Conservation (phyloP, 805 yeast genomes). For the Huiozyma naganishii region DNA sequence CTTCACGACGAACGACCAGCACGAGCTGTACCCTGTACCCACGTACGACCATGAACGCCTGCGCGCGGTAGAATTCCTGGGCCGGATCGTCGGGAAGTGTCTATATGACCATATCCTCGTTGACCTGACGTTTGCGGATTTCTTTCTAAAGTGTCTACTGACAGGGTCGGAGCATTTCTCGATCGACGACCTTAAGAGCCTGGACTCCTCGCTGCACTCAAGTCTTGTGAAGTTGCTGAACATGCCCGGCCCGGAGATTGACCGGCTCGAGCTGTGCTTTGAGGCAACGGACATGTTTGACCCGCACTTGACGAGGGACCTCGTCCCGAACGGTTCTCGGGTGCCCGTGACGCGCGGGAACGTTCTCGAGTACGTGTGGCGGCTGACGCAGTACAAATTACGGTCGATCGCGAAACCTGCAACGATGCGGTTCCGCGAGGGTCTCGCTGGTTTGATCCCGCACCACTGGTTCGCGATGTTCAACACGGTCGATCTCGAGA, state of each 20-base stretch:
- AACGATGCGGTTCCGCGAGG: conserved; percentile 34
- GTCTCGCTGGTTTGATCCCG: conserved; percentile 57
- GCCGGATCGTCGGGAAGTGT: conserved; percentile 81
- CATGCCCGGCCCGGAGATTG: conserved; percentile 46
- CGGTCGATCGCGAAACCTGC: conserved; percentile 27
- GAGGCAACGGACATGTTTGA: conserved; percentile 43
- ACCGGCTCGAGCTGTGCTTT: conserved; percentile 49
- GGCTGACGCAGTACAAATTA: conserved; percentile 68
- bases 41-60: conserved; percentile 20
- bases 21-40: conserved; percentile 56
- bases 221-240: conserved; percentile 52
- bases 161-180: conserved; percentile 32
- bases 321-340: conserved; percentile 49
- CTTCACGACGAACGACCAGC: conserved; percentile 36
- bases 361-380: conserved; percentile 62
- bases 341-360: conserved; percentile 50
- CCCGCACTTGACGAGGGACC: conserved; percentile 37
- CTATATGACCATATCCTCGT: conserved; percentile 72
- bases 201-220: conserved; percentile 57
- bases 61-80: conserved; percentile 48
- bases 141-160: conserved; percentile 65
- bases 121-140: conserved; percentile 77
- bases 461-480: conserved; percentile 77
- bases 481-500: conserved; percentile 72
- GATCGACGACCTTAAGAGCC: conserved; percentile 65